A percentile compares a stretch with the other conserved stretches of the same genome.
Evolutionary conservation across 2,329 filamentous ascomycete species (phyloP).

Genomic region (Zelopaecilomyces penicillatus): DNA sequence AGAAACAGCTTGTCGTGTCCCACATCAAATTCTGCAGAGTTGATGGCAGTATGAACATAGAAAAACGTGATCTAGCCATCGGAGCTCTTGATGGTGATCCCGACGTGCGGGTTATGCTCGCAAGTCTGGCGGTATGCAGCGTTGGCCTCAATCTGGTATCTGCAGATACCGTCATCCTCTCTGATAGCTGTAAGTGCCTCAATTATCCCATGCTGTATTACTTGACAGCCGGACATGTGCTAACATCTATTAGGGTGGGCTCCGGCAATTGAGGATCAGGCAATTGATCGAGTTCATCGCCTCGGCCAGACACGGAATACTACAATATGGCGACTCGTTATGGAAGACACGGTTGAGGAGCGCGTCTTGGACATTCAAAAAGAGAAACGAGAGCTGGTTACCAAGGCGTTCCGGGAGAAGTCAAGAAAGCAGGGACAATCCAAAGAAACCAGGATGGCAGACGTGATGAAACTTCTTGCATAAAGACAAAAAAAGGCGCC

Average conservation of each 20-base stretch:
- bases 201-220: slow-evolving; percentile 5
- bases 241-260: slow-evolving; percentile 58
- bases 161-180: slow-evolving; percentile 76
- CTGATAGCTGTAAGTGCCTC: slow-evolving; percentile 56
- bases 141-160: slow-evolving; percentile 82
- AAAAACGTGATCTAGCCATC: slow-evolving; percentile 64
- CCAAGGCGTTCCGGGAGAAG: slow-evolving; percentile 71
- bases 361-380: slow-evolving; percentile 69
- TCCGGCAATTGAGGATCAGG: slow-evolving; percentile 86
- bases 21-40: slow-evolving; percentile 62
- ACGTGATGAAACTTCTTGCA: slow-evolving; percentile 41
- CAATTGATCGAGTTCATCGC: slow-evolving; percentile 78
- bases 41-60: slow-evolving; percentile 69
- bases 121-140: slow-evolving; percentile 71
- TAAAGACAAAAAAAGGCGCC: slow-evolving; percentile 10
- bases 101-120: slow-evolving; percentile 66
- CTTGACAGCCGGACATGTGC: neutral
- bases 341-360: slow-evolving; percentile 76
- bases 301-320: slow-evolving; percentile 74
- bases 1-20: slow-evolving; percentile 54
- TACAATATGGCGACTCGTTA: slow-evolving; percentile 72
- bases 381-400: slow-evolving; percentile 70
- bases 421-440: slow-evolving; percentile 38
- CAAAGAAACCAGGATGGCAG: slow-evolving; percentile 49
- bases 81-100: slow-evolving; percentile 58